Conservation (phyloP, 2,329 filamentous ascomycete genomes). For the Passalora sequoiae region DNA sequence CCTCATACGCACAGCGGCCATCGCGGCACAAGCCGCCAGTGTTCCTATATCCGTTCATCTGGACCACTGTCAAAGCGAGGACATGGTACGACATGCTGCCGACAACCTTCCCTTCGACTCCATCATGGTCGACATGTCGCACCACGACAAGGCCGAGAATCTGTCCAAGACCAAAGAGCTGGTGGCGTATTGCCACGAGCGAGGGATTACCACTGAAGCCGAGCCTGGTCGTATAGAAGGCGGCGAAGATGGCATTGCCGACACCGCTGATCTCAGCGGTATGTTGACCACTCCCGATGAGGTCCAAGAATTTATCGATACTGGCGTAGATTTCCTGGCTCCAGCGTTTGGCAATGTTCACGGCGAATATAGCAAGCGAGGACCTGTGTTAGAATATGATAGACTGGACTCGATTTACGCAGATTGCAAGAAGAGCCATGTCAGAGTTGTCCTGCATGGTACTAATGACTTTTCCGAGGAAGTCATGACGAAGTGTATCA, state of each 20-base stretch:
- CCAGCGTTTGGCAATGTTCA: conserved; percentile 33
- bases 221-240: conserved; percentile 33
- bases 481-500: conserved; percentile 50
- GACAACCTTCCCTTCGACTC: conserved; percentile 27
- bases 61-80: conserved; percentile 28
- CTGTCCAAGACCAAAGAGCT: conserved; percentile 28
- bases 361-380: conserved; percentile 30
- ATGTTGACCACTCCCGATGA: conserved; percentile 30
- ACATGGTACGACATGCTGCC: conserved; percentile 21
- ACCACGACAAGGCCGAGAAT: conserved; percentile 33
- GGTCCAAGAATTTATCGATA: conserved; percentile 28
- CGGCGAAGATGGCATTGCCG: conserved; percentile 31
- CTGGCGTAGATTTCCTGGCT: conserved; percentile 31
- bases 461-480: conserved; percentile 51
- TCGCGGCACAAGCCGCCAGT: conserved; percentile 21
- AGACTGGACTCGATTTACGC: conserved; percentile 38
- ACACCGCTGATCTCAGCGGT: conserved; percentile 29
- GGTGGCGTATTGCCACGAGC: conserved; percentile 27
- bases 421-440: conserved; percentile 34
- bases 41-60: conserved; percentile 30
- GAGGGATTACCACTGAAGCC: conserved; percentile 31
- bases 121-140: conserved; percentile 36
- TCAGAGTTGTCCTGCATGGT: conserved; percentile 52
- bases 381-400: conserved; percentile 32
- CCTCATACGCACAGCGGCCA: conserved; percentile 25